Evolutionary conservation across 306 rosid species (phyloP), one percentile per base, ranked within the genome.

Genomic region (Sphenostylis stenocarpa): DNA sequence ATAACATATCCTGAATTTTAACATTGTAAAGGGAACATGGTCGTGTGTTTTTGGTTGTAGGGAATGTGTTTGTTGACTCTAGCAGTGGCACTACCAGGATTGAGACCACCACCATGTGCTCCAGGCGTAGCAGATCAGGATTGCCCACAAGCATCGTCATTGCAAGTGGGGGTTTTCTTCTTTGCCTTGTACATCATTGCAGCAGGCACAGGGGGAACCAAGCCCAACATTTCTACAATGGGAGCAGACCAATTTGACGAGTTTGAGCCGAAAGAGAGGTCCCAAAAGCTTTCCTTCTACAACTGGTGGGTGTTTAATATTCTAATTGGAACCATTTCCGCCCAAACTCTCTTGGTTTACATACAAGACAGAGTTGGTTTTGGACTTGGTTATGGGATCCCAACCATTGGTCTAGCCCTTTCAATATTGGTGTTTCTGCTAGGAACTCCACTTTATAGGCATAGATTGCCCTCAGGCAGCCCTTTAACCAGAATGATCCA

Each of bases 211-310:
- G 96, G 92, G 0, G 98, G 97, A 3, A 93, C 96, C 58, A 93
- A 91, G 71, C 91, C 98, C 73, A 91, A 90, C 84, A 88, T 93
- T 61, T 89, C 97, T 2, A 88, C 98, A 41, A 91, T 93, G 87
- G 97, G 97, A 5, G 98, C 98, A 0, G 93, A 91, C 67, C 98
- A 91, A 69, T 91, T 93, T 61, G 96, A 93, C 20, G 90, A 85
- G 16, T 89, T 84, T 60, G 96, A 91, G 72, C 88, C 91, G 0
- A 90, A 85, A 14, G 96, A 91, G 70, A 88, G 72, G 80, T 31
- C 47, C 68, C 90, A 78, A 36, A 91, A 91, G 76, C 89, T 89
- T 36, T 91, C 96, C 34, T 91, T 93, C 66, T 93, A 85, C 58
- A 93, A 93, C 34, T 93, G 97, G 97, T 93, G 96, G 97, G 83